Evolutionary conservation across 345 rosid species (phyloP).

Genomic region (Eucalyptus erythrocorys): DNA sequence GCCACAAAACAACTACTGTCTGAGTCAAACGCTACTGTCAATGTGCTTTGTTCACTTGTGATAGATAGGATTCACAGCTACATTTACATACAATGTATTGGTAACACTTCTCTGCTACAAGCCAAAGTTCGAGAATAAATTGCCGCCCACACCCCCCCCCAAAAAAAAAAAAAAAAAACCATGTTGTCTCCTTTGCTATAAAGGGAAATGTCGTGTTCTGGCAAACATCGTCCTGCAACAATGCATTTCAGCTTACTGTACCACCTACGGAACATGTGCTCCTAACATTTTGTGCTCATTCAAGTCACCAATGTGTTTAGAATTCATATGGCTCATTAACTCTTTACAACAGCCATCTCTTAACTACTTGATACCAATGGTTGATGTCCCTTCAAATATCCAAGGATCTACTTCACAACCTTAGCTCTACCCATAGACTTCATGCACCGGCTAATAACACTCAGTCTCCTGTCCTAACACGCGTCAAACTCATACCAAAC

Average conservation of each 20-base stretch:
- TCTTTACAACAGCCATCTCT: background rate
- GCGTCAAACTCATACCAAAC: background rate
- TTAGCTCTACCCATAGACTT: background rate
- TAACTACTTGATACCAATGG: background rate
- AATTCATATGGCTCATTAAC: background rate
- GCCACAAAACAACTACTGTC: too few relatives aligned
- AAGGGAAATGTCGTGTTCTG: background rate
- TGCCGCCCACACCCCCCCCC: too few relatives aligned
- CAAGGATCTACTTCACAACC: background rate
- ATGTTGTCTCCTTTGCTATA: background rate
- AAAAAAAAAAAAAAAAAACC: too few relatives aligned
- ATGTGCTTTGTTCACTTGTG: background rate
- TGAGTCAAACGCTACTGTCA: background rate
- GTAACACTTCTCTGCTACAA: background rate
- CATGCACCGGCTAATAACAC: background rate
- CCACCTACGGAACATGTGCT: background rate
- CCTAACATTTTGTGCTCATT: background rate
- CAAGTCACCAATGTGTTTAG: background rate
- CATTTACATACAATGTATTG: background rate
- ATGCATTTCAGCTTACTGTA: background rate
- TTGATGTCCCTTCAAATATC: background rate
- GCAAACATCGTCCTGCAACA: background rate
- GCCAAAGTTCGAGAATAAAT: background rate
- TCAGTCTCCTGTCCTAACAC: background rate
- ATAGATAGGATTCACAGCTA: background rate